Conservation (phyloP, 768 basidiomycete species). For the Boletus rubropictus region DNA sequence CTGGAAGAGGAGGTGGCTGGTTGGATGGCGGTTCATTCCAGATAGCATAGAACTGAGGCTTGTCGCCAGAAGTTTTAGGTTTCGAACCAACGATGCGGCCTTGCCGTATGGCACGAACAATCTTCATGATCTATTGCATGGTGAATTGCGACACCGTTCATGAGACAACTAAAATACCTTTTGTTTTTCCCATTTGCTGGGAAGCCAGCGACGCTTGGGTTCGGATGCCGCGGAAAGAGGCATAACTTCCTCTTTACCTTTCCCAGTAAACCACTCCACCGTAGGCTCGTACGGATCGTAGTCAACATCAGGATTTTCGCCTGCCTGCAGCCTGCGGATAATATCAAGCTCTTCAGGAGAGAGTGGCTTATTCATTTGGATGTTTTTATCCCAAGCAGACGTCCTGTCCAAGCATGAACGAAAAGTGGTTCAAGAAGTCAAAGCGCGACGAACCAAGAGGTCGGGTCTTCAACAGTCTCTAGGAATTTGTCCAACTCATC, state of each 20-base stretch:
- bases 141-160: slow-evolving; percentile 2
- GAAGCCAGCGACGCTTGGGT: slow-evolving; percentile 93
- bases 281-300: slow-evolving; percentile 94
- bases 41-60: slow-evolving; percentile 75
- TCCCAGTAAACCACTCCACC: slow-evolving; percentile 95
- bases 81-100: slow-evolving; percentile 90
- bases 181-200: slow-evolving; percentile 99
- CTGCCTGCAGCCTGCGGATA: slow-evolving; percentile 82
- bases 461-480: slow-evolving; percentile 85
- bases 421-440: background rate
- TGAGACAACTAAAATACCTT: slow-evolving; percentile 51
- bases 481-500: slow-evolving; percentile 98
- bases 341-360: slow-evolving; percentile 91
- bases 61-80: slow-evolving; percentile 61
- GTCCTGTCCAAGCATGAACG: slow-evolving; percentile 50
- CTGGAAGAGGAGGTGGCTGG: slow-evolving; percentile 83
- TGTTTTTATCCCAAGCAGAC: slow-evolving; percentile 84
- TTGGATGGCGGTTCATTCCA: slow-evolving; percentile 79
- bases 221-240: slow-evolving; percentile 87
- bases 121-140: slow-evolving; percentile 87
- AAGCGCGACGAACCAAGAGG: slow-evolving; percentile 60
- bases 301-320: slow-evolving; percentile 83
- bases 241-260: slow-evolving; percentile 92
- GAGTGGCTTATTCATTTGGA: slow-evolving; percentile 80
- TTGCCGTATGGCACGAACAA: slow-evolving; percentile 95